phyloP scores from a whole-genome alignment of 2,329 filamentous ascomycete genomes.

The Fusarium agapanthi region DNA sequence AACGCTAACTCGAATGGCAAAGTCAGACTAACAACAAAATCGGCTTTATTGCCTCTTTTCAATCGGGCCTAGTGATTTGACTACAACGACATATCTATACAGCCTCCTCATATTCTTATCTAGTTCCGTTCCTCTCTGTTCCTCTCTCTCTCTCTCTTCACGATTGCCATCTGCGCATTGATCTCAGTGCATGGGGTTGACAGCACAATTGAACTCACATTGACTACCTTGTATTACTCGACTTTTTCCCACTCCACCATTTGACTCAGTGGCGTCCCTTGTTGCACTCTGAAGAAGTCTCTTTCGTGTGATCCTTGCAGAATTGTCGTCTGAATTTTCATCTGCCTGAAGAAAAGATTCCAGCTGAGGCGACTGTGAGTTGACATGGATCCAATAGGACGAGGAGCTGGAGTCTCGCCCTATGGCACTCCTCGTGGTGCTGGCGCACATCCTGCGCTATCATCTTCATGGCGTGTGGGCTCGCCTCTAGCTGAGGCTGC shows the following conservation, averaged over 20 bases:
- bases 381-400: conserved; percentile 31
- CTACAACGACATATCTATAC: conserved; percentile 24
- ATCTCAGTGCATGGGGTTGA: not conserved
- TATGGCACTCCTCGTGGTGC: conserved; percentile 34
- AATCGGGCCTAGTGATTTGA: conserved; percentile 23
- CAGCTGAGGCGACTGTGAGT: conserved; percentile 1
- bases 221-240: conserved; percentile 24
- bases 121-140: not conserved
- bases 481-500: conserved; percentile 74
- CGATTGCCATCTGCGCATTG: not conserved
- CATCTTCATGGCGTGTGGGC: conserved; percentile 63
- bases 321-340: conserved; percentile 8
- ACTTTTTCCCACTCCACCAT: conserved; percentile 15
- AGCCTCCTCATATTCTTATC: conserved; percentile 22
- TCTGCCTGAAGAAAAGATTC: conserved; percentile 3
- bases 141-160: conserved; percentile 5
- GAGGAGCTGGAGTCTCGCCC: conserved; percentile 32
- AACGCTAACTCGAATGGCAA: conserved; percentile 27
- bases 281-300: conserved; percentile 16
- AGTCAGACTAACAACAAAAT: conserved; percentile 31
- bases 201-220: conserved; percentile 6
- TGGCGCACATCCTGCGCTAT: conserved; percentile 37
- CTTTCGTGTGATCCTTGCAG: conserved; percentile 14
- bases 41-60: conserved; percentile 27
- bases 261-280: conserved; percentile 18